phyloP scores from a whole-genome alignment of 192 early-diverging fungal species.

The Entomortierella beljakovae region DNA sequence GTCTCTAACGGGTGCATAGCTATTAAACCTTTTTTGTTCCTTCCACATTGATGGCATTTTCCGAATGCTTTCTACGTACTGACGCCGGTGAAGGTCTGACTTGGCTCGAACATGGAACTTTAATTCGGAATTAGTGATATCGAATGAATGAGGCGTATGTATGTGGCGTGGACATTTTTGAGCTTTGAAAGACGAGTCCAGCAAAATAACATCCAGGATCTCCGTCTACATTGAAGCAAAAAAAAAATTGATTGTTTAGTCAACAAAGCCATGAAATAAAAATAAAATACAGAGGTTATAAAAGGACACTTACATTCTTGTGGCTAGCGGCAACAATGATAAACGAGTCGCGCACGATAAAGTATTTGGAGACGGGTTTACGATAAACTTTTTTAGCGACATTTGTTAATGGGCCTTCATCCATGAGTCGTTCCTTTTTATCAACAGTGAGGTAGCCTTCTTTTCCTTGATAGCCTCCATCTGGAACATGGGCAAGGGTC shows the following conservation, averaged over 20 bases:
- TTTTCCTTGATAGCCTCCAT: conserved; percentile 69
- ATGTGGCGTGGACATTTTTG: conserved; percentile 39
- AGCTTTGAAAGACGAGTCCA: conserved; percentile 54
- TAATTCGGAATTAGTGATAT: conserved; percentile 69
- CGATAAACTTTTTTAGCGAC: conserved; percentile 44
- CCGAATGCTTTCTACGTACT: conserved; percentile 70
- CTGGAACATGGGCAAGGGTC: conserved; percentile 48
- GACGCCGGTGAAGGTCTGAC: conserved; percentile 69
- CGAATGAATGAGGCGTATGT: conserved; percentile 58
- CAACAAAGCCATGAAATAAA: not conserved
- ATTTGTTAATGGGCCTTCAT: conserved; percentile 61
- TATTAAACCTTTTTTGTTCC: conserved; percentile 68
- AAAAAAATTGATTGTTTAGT: not conserved
- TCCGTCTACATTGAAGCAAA: conserved; percentile 30
- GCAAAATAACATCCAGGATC: conserved; percentile 58
- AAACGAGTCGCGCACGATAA: conserved; percentile 74
- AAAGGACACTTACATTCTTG: conserved; percentile 51
- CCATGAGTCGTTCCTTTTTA: conserved; percentile 58
- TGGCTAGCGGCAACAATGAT: conserved; percentile 59
- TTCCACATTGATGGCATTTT: conserved; percentile 67
- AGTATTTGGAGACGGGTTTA: conserved; percentile 71
- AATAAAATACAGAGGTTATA: not conserved
- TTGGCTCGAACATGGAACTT: conserved; percentile 72
- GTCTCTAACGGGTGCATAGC: conserved; percentile 80
- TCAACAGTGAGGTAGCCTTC: conserved; percentile 69